phyloP scores from a whole-genome alignment of 163 green algal species.

The Chlorella variabilis region DNA sequence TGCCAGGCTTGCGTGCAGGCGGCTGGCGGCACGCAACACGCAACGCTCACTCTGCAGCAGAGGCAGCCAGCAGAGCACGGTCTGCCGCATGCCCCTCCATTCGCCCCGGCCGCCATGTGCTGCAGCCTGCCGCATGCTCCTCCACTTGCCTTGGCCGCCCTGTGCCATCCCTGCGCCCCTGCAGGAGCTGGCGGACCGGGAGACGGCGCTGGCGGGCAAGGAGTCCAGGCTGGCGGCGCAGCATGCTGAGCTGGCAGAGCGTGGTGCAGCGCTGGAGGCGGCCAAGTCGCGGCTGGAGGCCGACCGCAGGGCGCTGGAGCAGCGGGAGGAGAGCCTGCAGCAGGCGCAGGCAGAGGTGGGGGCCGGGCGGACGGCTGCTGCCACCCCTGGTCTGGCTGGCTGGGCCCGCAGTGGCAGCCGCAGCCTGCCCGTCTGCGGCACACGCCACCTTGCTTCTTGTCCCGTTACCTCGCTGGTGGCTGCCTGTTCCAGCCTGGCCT shows the following conservation, averaged over 20 bases:
- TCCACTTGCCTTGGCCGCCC: no score
- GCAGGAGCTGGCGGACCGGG: slow-evolving; percentile 49
- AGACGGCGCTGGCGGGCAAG: slow-evolving; percentile 49
- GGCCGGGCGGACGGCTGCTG: not conserved
- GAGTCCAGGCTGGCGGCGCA: slow-evolving; percentile 53
- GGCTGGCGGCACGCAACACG: no score
- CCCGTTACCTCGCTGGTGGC: not conserved
- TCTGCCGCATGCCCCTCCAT: no score
- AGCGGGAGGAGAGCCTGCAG: slow-evolving; percentile 44
- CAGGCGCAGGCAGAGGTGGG: slow-evolving; percentile 43
- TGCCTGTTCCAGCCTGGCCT: no score
- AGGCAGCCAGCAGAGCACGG: no score
- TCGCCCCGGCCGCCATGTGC: no score
- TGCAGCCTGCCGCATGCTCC: not conserved
- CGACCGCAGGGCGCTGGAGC: slow-evolving; percentile 26
- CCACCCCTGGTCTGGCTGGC: no score
- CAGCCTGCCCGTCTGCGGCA: no score
- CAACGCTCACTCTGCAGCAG: no score
- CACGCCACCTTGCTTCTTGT: not conserved
- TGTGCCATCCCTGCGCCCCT: not conserved
- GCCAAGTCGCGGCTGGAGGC: slow-evolving; percentile 16
- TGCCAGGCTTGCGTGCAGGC: no score
- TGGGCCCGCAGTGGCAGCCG: no score
- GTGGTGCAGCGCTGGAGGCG: slow-evolving; percentile 37
- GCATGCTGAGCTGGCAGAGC: slow-evolving; percentile 56